Base-by-base conservation (phyloP, 1,284 basidiomycete genomes). In the Melanopsichium pennsylvanicum region DNA sequence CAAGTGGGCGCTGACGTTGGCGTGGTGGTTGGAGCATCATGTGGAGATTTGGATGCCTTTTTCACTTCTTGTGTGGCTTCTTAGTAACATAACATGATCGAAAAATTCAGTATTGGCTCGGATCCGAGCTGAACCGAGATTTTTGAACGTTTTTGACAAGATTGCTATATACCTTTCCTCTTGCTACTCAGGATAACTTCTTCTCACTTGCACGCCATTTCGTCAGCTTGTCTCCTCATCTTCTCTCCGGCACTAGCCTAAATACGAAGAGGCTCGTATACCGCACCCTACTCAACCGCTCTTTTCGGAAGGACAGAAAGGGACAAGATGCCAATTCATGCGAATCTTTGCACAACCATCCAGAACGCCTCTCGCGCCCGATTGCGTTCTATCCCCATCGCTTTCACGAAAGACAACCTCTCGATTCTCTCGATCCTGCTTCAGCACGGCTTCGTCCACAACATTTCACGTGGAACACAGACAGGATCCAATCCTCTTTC, bases 311-410 rank as follows among this genome's bases (percentile, higher is more conserved):
- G n/a, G n/a, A n/a, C n/a, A n/a, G n/a, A n/a, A n/a, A n/a, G n/a
- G n/a, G 16, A 18, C 37, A 50, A 5, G 13, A 82, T 81, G 80
- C 78, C 81, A 4, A 75, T 91, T 2, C 87, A 90, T 81, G 88
- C 66, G 29, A 70, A 92, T 82, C 87, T 94, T 72, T 92, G 91
- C 76, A 87, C 91, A 15, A 89, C 87, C 68, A 80, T 94, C 26
- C 90, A 93, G 84, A 94, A 94, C 75, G 90, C 91, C 11, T 92
- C 93, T 76, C 87, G 90, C 15, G 89, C 90, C 2, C 87, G 92
- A 15, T 88, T 92, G 80, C 85, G 86, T 36, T 85, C 85, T 66
- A 84, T 94, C 47, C 86, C 88, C 15, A 86, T 94, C 56, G 84
- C 87, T 23, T 90, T 92, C 75, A 89, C 86, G 33, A 89, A 86